phyloP scores from a whole-genome alignment of 768 basidiomycete species.

The Lactifluus hygrophoroides region DNA sequence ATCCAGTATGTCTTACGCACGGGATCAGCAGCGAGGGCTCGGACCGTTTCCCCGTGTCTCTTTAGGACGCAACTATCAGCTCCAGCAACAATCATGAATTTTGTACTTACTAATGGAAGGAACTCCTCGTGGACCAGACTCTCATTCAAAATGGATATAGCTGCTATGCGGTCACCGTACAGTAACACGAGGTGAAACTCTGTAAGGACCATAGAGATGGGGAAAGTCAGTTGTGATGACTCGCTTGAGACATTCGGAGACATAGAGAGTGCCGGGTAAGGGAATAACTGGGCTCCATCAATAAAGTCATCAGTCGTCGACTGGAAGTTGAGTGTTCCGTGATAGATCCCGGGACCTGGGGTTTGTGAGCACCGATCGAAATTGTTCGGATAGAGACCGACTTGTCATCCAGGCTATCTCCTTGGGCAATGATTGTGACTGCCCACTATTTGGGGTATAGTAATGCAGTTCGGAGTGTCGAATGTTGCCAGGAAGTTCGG shows the following conservation, averaged over 20 bases:
- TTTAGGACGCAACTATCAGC: slow-evolving; percentile 26
- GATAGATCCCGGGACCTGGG: slow-evolving; percentile 80
- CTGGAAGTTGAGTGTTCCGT: slow-evolving; percentile 68
- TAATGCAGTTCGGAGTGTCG: slow-evolving; percentile 75
- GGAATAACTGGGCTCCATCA: slow-evolving; percentile 69
- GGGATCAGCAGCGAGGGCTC: slow-evolving; percentile 75
- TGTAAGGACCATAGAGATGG: slow-evolving; percentile 73
- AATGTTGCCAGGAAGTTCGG: slow-evolving; percentile 78
- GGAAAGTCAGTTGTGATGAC: slow-evolving; percentile 34
- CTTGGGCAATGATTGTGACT: slow-evolving; percentile 61
- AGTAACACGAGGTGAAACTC: slow-evolving; percentile 90
- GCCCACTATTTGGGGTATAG: slow-evolving; percentile 61
- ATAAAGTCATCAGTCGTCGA: slow-evolving; percentile 64
- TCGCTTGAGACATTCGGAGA: slow-evolving; percentile 26
- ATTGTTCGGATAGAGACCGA: slow-evolving; percentile 28
- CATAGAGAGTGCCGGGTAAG: slow-evolving; percentile 48
- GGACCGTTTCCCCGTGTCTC: slow-evolving; percentile 68
- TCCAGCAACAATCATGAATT: not conserved
- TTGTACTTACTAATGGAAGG: slow-evolving; percentile 59
- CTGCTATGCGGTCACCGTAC: slow-evolving; percentile 69
- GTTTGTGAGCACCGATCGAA: not conserved
- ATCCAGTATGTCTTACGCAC: slow-evolving; percentile 91
- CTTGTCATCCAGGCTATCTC: slow-evolving; percentile 90
- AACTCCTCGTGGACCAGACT: slow-evolving; percentile 75
- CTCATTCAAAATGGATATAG: slow-evolving; percentile 74